Evolutionary conservation across 1,284 basidiomycete genomes (phyloP).

Genomic region (Ustilago lituana): DNA sequence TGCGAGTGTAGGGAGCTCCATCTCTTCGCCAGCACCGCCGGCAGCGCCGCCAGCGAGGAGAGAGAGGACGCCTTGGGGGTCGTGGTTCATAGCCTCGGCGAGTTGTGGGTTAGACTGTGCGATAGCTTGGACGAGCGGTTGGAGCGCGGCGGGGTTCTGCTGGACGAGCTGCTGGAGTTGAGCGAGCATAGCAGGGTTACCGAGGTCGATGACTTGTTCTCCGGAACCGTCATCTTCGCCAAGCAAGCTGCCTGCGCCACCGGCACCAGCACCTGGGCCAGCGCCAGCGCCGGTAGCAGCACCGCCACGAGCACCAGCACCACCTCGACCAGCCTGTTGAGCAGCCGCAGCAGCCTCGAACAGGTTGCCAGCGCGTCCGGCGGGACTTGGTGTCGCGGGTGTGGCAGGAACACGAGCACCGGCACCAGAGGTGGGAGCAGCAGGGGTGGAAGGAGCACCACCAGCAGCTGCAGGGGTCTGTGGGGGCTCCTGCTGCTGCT

Average conservation of each 20-base stretch:
- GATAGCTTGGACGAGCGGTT: constrained; percentile 64
- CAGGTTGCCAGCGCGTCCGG: constrained; percentile 64
- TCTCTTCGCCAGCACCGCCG: constrained; percentile 51
- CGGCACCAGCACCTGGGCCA: constrained; percentile 22
- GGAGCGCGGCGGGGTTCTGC: constrained; percentile 65
- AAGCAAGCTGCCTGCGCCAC: constrained; percentile 36
- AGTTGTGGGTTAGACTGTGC: constrained; percentile 65
- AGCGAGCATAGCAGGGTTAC: constrained; percentile 63
- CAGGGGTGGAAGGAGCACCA: constrained; percentile 70
- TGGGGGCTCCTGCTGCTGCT: constrained; percentile 62
- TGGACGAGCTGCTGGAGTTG: constrained; percentile 63
- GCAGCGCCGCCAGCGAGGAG: constrained; percentile 58
- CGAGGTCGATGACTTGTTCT: constrained; percentile 62
- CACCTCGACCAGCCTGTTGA: constrained; percentile 43
- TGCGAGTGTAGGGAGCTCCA: constrained; percentile 54
- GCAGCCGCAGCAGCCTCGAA: constrained; percentile 68
- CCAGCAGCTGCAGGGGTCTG: constrained; percentile 76
- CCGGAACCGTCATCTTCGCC: constrained; percentile 61
- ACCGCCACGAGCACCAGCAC: constrained; percentile 17
- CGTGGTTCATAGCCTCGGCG: constrained; percentile 61
- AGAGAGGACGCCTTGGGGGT: constrained; percentile 63
- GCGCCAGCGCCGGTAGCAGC: constrained; percentile 39
- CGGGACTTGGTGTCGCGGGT: constrained; percentile 43
- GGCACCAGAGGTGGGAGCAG: constrained; percentile 68
- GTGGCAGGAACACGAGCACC: constrained; percentile 61